These are phyloP conservation scores for Chlorella sp. DNA, from an alignment of 139 green algal species.

Conservation along the genomic window DNA sequence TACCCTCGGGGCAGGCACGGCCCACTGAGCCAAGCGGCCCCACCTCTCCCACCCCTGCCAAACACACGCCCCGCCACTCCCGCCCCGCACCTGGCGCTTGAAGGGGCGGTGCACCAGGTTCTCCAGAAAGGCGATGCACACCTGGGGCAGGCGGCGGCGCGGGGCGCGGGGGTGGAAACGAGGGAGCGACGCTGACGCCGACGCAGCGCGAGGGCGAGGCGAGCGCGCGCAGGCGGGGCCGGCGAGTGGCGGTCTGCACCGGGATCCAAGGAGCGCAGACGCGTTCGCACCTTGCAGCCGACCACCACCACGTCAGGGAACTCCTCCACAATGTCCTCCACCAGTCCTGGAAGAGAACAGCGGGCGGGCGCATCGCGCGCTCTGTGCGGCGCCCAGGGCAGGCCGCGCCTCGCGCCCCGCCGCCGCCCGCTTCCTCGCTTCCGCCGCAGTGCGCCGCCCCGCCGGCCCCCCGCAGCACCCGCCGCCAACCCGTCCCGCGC, in stretches of 20 bases:
- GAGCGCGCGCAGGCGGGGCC: not conserved
- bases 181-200: not conserved
- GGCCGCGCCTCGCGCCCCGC: too few species aligned
- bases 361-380: too few species aligned
- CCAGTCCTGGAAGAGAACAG: constrained; percentile 73
- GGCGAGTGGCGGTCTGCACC: too few species aligned
- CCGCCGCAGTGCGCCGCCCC: too few species aligned
- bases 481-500: too few species aligned
- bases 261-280: too few species aligned
- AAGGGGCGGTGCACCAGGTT: constrained; percentile 71
- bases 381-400: too few species aligned
- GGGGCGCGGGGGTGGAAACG: not conserved
- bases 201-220: constrained; percentile 1
- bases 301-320: constrained; percentile 82
- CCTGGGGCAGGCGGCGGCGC: constrained; percentile 13
- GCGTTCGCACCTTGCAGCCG: constrained; percentile 79
- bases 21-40: too few species aligned
- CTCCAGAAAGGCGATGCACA: constrained; percentile 69
- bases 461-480: too few species aligned
- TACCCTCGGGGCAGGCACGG: too few species aligned
- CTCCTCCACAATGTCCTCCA: constrained; percentile 83
- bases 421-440: too few species aligned
- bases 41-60: not conserved
- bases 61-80: not conserved
- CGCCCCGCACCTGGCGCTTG: constrained; percentile 34